Evolutionary conservation across 331 rosid genomes (phyloP), one percentile per base, ranked within the genome.

Genomic region (Quercus lobata): DNA sequence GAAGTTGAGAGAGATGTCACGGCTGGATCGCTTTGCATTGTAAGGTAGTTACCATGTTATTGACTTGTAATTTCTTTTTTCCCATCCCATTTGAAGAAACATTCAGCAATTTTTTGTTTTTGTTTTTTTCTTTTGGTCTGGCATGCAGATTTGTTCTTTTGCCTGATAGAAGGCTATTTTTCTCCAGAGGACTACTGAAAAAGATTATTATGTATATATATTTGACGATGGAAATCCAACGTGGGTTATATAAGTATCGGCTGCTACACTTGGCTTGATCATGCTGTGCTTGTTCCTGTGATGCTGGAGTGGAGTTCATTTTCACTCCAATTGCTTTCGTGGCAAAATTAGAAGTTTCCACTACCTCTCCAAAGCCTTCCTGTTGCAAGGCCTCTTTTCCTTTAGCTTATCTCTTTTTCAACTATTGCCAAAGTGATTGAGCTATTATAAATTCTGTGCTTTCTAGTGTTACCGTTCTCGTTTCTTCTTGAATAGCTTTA

Each of bases 1-100:
- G 80, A 69, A 79, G 87, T 77, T 75, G 76, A 66, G 85, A 83
- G 82, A 75, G 79, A 83, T 78, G 78, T 37, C 55, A 57, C 69
- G 81, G 84, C 65, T 69, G 71, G 82, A 83, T 79, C 79, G 58
- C 77, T 76, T 78, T 19, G 16, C 81, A 25, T 61, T 54, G 72
- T 82, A 80, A 87, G 93, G 89, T 90, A 90, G 82, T 81, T 76
- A 80, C 61, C 74, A 46, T 32, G 57, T 41, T 62, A 41, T 16
- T 76, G 46, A 57, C 62, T 75, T 80, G 78, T 60, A 53, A 19
- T 16, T 49, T 79, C 69, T 46, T 2, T 63, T 74, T 72, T 69
- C 70, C 58, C 78, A 49, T 72, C 76, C 68, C 56, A 58, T 72
- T 27, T 60, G 74, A 74, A 75, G 65, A 65, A 60, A 76, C 75